Evolutionary conservation across 768 basidiomycete species (phyloP), one percentile per base, ranked within the genome.

Genomic region (Calocybe indica): DNA sequence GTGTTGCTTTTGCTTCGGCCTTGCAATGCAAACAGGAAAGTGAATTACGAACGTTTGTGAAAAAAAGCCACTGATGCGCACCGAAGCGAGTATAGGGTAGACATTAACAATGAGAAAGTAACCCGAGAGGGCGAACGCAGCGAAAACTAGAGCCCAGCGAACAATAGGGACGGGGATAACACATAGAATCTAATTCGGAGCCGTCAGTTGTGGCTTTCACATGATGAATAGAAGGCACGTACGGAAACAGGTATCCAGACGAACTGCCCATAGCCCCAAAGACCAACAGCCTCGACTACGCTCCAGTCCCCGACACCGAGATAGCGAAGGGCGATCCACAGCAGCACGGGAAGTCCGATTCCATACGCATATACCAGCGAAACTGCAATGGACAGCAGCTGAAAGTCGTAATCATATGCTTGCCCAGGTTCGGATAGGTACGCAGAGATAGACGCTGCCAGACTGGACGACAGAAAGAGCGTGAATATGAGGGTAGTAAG

Each of bases 401-500:
- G 81, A 65, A 97, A 94, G 64, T 97, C 82, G 58, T 94, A 95
- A 52, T 83, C 84, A 57, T 83, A 82, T 33, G 72, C 72, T 14
- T 68, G 56, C 2, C 64, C 70, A 3, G 76, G 68, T 22, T 76
- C 67, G 29, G 89, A 87, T 36, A 97, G 79, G 66, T 92, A 97
- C n/a, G 82, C 77, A 2, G 86, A 73, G 55, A 98, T 85, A 40
- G 91, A 91, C 11, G 90, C 83, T 6, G 86, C 90, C 35, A 98
- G 83, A 32, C 90, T 92, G 1, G 95, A 96, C 22, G 88, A 94
- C 49, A 96, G 80, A 72, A 94, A 97, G 50, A 97, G 82, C 0
- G 85, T 76, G 61, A 98, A 91, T 38, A 96, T 86, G 52, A 99
- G 81, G 1, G 95, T 98, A 1, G 93, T 95, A 34, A 96, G 78